phyloP scores from a whole-genome alignment of 352 stramenopile species.

The Aphanomyces invadans region DNA sequence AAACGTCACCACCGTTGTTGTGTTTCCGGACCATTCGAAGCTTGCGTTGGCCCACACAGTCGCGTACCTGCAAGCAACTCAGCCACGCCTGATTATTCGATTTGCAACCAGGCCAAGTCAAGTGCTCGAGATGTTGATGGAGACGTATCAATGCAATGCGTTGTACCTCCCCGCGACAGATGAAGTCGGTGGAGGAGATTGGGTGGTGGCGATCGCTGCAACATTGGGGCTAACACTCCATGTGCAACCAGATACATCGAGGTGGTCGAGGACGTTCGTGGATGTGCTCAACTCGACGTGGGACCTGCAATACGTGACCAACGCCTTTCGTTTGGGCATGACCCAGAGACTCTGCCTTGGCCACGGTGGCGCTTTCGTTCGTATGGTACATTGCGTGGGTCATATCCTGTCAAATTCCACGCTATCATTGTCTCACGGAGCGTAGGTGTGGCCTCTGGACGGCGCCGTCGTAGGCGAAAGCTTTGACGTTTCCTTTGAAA shows the following conservation, averaged over 20 bases:
- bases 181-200: slow-evolving; percentile 15
- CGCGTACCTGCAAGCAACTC: not conserved
- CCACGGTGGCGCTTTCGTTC: slow-evolving; percentile 24
- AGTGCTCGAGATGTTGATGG: not conserved
- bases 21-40: not conserved
- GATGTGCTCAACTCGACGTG: not conserved
- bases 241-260: not conserved
- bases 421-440: no score
- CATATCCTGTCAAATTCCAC: not conserved
- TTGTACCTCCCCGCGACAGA: slow-evolving; percentile 9
- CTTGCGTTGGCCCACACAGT: not conserved
- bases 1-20: not conserved
- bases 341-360: slow-evolving; percentile 28
- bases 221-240: slow-evolving; percentile 16
- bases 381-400: slow-evolving; percentile 10
- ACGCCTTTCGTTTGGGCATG: slow-evolving; percentile 25
- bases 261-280: slow-evolving; percentile 17
- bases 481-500: not conserved
- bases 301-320: slow-evolving; percentile 11
- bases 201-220: not conserved
- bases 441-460: not conserved
- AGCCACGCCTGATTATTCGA: not conserved
- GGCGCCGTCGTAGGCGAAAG: not conserved
- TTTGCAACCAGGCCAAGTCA: not conserved
- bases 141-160: slow-evolving; percentile 4